These are phyloP conservation scores for Lasiodiplodia gonubiensis DNA, from an alignment of 2,329 filamentous ascomycete genomes.

Conservation along the genomic window DNA sequence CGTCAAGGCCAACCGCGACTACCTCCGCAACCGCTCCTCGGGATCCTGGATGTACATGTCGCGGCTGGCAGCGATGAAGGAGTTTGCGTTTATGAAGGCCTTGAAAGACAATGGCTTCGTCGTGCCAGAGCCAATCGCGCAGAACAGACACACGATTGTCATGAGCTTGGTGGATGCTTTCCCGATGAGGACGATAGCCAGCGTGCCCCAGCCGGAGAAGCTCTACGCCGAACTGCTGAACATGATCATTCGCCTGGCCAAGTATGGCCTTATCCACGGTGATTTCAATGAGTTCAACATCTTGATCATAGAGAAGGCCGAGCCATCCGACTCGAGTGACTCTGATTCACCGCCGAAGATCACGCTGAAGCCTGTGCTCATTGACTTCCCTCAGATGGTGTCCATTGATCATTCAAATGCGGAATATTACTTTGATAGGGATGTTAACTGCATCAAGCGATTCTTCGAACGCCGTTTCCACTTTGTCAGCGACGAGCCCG, in stretches of 20 bases:
- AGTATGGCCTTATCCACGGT: constrained; percentile 90
- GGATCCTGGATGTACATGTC: constrained; percentile 99
- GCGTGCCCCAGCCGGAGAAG: constrained; percentile 79
- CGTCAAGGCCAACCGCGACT: constrained; percentile 95
- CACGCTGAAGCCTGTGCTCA: constrained; percentile 77
- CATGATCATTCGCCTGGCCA: constrained; percentile 82
- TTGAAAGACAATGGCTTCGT: constrained; percentile 83
- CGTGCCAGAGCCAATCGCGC: constrained; percentile 84
- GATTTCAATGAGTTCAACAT: constrained; percentile 99
- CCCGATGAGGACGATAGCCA: constrained; percentile 85
- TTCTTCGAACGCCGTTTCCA: constrained; percentile 91
- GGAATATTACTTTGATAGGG: constrained; percentile 96
- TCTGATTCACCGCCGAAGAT: constrained; percentile 43
- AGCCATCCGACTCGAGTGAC: constrained; percentile 13
- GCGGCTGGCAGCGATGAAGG: constrained; percentile 87
- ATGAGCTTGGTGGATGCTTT: constrained; percentile 95
- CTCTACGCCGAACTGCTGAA: constrained; percentile 91
- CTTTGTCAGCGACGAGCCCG: constrained; percentile 80
- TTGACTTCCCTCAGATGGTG: constrained; percentile 98
- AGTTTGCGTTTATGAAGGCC: constrained; percentile 92
- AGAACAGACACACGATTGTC: constrained; percentile 93
- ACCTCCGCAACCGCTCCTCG: constrained; percentile 78
- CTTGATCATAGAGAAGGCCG: constrained; percentile 76
- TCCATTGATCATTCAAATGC: constrained; percentile 94
- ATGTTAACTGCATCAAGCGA: constrained; percentile 92